These are phyloP conservation scores for Botrytis cinerea DNA, from an alignment of 2,329 filamentous ascomycete genomes.

Conservation along the genomic window DNA sequence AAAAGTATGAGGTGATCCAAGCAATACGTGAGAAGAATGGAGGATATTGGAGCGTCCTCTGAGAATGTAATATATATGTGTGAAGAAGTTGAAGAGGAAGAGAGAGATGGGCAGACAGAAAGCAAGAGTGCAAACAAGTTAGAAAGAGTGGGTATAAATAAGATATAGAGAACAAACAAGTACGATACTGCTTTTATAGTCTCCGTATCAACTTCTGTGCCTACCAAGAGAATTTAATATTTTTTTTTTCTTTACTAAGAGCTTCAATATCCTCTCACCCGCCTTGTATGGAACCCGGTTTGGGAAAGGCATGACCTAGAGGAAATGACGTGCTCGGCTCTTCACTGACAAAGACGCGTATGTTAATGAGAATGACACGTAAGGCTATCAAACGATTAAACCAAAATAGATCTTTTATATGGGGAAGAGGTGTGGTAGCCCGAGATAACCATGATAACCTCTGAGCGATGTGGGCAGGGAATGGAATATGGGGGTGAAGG, in stretches of 20 bases:
- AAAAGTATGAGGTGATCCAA: neutral
- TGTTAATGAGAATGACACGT: slow-evolving; percentile 15
- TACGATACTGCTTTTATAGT: neutral
- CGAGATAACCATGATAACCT: neutral
- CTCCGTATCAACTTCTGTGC: neutral
- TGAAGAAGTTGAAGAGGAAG: slow-evolving; percentile 15
- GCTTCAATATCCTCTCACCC: neutral
- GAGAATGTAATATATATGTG: neutral
- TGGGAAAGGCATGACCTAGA: slow-evolving; percentile 7
- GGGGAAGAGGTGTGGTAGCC: neutral
- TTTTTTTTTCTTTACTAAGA: slow-evolving; percentile 10
- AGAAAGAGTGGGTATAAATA: neutral
- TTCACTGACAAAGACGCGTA: slow-evolving; percentile 17
- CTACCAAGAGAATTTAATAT: slow-evolving; percentile 18
- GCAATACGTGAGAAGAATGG: slow-evolving; percentile 13
- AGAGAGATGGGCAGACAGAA: neutral
- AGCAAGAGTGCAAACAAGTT: neutral
- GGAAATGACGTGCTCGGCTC: slow-evolving; percentile 24
- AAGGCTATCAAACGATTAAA: slow-evolving; percentile 7
- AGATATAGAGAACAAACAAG: neutral
- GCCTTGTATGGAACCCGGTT: slow-evolving; percentile 20
- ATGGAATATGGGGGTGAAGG: neutral
- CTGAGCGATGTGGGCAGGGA: neutral
- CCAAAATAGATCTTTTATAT: slow-evolving; percentile 12
- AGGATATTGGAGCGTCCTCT: slow-evolving; percentile 4